Evolutionary conservation across 768 basidiomycete genomes (phyloP), one percentile per base, ranked within the genome.

Genomic region (Russula earlei): DNA sequence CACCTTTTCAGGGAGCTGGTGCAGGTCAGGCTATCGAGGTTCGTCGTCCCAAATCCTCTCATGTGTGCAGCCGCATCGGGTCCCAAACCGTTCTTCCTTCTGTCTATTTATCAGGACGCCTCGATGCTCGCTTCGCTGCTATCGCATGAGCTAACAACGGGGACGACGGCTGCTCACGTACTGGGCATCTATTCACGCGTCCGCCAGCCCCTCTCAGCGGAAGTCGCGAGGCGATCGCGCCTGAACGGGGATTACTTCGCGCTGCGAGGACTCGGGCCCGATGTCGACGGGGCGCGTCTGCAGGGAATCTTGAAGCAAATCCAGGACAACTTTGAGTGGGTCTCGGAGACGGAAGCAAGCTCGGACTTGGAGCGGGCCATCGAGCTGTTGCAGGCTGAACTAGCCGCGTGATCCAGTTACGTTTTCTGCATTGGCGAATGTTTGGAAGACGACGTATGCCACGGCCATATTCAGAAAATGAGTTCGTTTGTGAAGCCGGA

Each of bases 11-110:
- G 44, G 75, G 75, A 1, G 62, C 74, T 1, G 76, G 76, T n/a
- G 75, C 75, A 0, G 72, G 75, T 4, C 70, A 74, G 45, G 65
- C 72, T 2, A 65, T 77, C 33, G 76, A 77, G 66, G 76, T 75
- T 58, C 48, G 70, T 58, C 48, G 70, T 41, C 41, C 19, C n/a
- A 19, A 12, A 14, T 47, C 2, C 19, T 33, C 17, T 19, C n/a
- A 12, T n/a, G 37, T 37, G 52, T n/a, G n/a, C n/a, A 29, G 25
- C 10, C 11, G 8, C 49, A 6, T 41, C 20, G 40, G 27, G 40
- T 50, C 27, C 11, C 34, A 31, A 33, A 25, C 0, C n/a, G 2
- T 31, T 27, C 24, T 19, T 44, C 7, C 15, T 36, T 36, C n/a
- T n/a, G n/a, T n/a, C n/a, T 22, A 10, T 17, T 42, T 75, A 75